Evolutionary conservation across 257 asterid genomes (phyloP), one percentile per base, ranked within the genome.

Genomic region (Penstemon eatonii): DNA sequence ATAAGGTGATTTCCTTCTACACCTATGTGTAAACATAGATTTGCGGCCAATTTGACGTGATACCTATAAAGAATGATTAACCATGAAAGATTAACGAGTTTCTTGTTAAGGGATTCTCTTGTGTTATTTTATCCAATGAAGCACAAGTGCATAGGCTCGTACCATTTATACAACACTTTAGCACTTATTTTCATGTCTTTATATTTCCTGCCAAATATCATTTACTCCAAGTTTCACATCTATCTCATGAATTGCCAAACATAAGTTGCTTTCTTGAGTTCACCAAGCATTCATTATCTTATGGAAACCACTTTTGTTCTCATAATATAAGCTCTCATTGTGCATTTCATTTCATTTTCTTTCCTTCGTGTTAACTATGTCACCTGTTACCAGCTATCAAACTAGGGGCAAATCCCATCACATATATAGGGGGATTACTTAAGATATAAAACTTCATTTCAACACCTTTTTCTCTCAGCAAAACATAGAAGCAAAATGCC

Each of bases 1-100:
- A 56, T 73, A 81, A 77, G 87, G 96, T 90, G 65, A 46, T 51
- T 47, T 62, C 54, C 51, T 61, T 18, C 47, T 39, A 46, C 25
- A 37, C 6, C 5, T 18, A 11, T 41, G 11, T 65, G 1, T 4
- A 37, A 63, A 33, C 61, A 50, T 40, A 49, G n/a, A 5, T 18
- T 65, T 56, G 54, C 57, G 11, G 5, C 70, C 5, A 41, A 12
- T 10, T 51, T 51, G 49, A 55, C 46, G 56, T 33, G 37, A 43
- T 52, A 46, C 56, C 18, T n/a, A 41, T 36, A 3, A 37, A n/a
- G 15, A 41, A 60, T 33, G 15, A 7, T 0, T 9, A 33, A 25
- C 5, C 3, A 3, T 1, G 5, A 6, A 25, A 45, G 9, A 8
- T 25, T 19, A 41, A 12, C 5, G 11, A 54, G n/a, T 67, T 59